Evolutionary conservation across 139 green algal genomes (phyloP), one percentile per base, ranked within the genome.

Genomic region (Monoraphidium neglectum): DNA sequence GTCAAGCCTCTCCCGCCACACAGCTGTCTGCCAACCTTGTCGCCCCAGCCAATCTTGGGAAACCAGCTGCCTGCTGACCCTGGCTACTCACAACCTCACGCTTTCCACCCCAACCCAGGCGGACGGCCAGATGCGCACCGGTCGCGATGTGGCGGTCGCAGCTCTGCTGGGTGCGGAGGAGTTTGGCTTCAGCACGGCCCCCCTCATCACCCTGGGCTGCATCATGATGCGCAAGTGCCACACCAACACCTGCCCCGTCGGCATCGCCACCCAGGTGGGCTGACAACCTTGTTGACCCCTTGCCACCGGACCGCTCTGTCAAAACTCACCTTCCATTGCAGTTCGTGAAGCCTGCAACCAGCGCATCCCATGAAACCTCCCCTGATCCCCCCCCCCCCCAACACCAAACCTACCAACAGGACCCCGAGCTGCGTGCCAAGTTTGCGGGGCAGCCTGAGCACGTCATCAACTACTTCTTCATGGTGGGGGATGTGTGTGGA

Each of bases 161-260:
- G 86, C 88, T 28, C 83, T 98, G 72, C 86, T 98, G 35, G 95
- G 95, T 26, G 95, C 95, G 0, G 95, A 98, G 86, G 95, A 98
- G 91, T 98, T 93, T 90, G 95, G 95, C 32, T 98, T 98, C 84
- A 87, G 91, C 74, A 98, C 95, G 30, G 94, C 93, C 6, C 95
- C 95, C 33, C 91, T 98, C n/a, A 98, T 98, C 83, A 92, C 92
- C 4, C 82, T 98, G 77, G 94, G 93, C 51, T 98, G 93, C 87
- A 96, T 97, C 89, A 98, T 97, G 94, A 98, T 98, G 95, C 86
- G 95, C 78, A 98, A 98, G 90, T 98, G 95, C 87, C 95, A 98
- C 87, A 98, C 93, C 74, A 98, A 98, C 88, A 97, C 92, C 5
- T 98, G 95, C 87, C 95, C 94, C 32, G 94, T 98, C n/a, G 95